Conservation (phyloP, 257 asterid genomes). For the Fraxinus pennsylvanica region DNA sequence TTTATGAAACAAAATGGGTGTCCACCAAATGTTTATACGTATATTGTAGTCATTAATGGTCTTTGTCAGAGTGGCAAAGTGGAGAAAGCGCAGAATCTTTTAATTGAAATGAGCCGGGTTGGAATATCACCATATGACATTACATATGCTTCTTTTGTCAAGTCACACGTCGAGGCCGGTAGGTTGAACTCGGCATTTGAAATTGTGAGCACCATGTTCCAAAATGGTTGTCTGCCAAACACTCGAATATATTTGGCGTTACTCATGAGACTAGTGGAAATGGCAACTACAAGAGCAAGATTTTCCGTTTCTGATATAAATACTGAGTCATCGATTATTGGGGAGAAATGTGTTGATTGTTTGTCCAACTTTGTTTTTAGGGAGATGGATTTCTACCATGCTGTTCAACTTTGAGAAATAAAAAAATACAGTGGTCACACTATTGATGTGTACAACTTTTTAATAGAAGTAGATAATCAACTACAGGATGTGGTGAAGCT, state of each 20-base stretch:
- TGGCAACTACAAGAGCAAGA: background rate
- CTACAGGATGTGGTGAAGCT: slow-evolving; percentile 34
- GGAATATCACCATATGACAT: slow-evolving; percentile 31
- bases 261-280: slow-evolving; percentile 31
- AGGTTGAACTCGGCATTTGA: slow-evolving; percentile 31
- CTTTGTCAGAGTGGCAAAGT: slow-evolving; percentile 34
- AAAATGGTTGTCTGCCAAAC: slow-evolving; percentile 30
- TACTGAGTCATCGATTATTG: background rate
- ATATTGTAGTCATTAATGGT: slow-evolving; percentile 29
- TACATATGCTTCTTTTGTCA: slow-evolving; percentile 27
- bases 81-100: slow-evolving; percentile 34
- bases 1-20: slow-evolving; percentile 37
- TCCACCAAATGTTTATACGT: slow-evolving; percentile 40
- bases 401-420: slow-evolving; percentile 21
- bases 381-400: slow-evolving; percentile 32
- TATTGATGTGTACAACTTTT: slow-evolving; percentile 30
- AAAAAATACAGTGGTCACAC: slow-evolving; percentile 27
- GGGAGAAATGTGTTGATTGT: background rate
- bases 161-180: slow-evolving; percentile 26
- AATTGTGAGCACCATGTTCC: slow-evolving; percentile 28
- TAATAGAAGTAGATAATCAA: slow-evolving; percentile 37
- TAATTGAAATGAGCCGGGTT: slow-evolving; percentile 28
- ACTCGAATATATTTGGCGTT: slow-evolving; percentile 24
- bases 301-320: background rate
- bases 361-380: slow-evolving; percentile 21